phyloP scores from a whole-genome alignment of 192 early-diverging fungal species.

The Backusella psychrophila region DNA sequence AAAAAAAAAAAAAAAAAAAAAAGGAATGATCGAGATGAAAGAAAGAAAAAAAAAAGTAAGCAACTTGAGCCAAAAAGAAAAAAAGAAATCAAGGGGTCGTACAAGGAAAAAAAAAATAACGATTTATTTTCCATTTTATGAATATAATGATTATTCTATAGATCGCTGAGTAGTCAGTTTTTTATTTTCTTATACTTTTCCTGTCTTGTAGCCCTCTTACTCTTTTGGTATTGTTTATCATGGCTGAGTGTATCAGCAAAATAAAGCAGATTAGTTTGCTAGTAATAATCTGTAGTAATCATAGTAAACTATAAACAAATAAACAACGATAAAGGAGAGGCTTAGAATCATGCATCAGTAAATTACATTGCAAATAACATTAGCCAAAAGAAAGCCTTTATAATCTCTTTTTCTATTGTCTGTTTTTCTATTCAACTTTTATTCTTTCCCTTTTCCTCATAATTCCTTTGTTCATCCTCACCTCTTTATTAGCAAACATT shows the following conservation, averaged over 20 bases:
- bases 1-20: not conserved
- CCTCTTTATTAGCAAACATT: not conserved
- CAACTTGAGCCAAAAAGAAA: not conserved
- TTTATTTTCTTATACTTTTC: not conserved
- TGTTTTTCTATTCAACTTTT: not conserved
- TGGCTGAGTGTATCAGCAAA: not conserved
- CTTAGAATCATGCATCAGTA: not conserved
- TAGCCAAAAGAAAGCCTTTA: not conserved
- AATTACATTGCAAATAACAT: not conserved
- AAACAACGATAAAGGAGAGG: conserved; percentile 5
- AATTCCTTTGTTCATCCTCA: not conserved
- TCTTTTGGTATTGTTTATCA: no score
- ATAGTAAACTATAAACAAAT: not conserved
- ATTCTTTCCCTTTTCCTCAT: not conserved
- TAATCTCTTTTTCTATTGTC: not conserved
- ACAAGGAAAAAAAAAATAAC: not conserved
- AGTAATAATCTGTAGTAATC: not conserved
- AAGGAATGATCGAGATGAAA: not conserved
- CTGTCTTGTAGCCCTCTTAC: not conserved
- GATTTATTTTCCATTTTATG: not conserved
- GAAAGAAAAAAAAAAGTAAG: not conserved
- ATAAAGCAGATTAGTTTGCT: not conserved
- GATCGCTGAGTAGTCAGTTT: not conserved
- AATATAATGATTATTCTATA: not conserved
- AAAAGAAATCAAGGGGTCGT: not conserved